These are phyloP conservation scores for Kernera saxatilis DNA, from an alignment of 345 rosid species.

Conservation along the genomic window DNA sequence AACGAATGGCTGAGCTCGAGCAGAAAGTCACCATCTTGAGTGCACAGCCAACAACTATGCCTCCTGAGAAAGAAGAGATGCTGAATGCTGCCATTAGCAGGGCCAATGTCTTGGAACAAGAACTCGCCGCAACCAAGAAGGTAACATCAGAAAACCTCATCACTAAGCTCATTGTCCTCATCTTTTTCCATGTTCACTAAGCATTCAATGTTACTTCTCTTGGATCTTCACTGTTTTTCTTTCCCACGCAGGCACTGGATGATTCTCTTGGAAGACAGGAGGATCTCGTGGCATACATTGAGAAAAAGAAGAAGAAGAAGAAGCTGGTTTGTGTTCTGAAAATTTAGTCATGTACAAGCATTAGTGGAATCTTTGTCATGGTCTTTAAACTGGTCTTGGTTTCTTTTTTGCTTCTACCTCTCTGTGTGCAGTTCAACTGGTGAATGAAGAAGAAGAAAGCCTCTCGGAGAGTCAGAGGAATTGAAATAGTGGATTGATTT, in stretches of 20 bases:
- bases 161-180: background rate
- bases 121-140: constrained; percentile 64
- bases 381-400: background rate
- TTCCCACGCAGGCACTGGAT: constrained; percentile 72
- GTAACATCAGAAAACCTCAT: constrained; percentile 22
- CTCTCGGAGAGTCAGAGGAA: background rate
- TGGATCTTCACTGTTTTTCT: background rate
- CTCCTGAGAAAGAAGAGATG: constrained; percentile 72
- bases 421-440: background rate
- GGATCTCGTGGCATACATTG: constrained; percentile 59
- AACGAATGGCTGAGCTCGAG: constrained; percentile 67
- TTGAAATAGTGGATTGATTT: background rate
- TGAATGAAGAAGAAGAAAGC: background rate
- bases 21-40: constrained; percentile 44
- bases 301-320: constrained; percentile 75
- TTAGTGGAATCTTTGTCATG: background rate
- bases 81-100: constrained; percentile 50
- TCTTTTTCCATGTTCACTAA: background rate
- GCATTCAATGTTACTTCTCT: background rate
- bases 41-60: constrained; percentile 44
- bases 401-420: background rate
- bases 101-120: constrained; percentile 57
- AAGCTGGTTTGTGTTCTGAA: constrained; percentile 36
- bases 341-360: background rate
- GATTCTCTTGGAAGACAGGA: constrained; percentile 57